phyloP scores from a whole-genome alignment of 2,329 filamentous ascomycete genomes.

The Capronia americana region DNA sequence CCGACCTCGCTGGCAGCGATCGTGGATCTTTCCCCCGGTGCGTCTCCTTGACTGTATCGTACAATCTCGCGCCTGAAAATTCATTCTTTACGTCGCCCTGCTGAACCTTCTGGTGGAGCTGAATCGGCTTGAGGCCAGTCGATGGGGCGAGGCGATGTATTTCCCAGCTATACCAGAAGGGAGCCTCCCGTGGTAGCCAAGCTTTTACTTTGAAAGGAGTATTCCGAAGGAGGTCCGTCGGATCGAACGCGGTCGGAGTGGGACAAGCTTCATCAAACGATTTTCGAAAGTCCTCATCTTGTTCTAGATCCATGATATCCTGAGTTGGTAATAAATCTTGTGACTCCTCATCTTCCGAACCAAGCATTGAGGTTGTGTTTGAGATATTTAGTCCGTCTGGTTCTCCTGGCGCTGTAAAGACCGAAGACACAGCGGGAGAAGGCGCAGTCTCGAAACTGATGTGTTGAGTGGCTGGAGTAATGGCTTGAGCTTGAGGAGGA shows the following conservation, averaged over 20 bases:
- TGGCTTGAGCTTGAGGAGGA: not conserved
- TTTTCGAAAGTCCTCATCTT: slow-evolving; percentile 28
- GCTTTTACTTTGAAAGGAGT: slow-evolving; percentile 48
- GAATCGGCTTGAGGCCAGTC: slow-evolving; percentile 11
- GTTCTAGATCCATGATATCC: slow-evolving; percentile 24
- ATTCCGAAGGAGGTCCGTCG: slow-evolving; percentile 40
- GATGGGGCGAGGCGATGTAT: slow-evolving; percentile 24
- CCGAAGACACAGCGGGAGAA: slow-evolving; percentile 24
- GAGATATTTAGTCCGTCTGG: slow-evolving; percentile 4
- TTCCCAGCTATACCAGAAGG: slow-evolving; percentile 32
- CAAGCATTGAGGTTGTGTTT: slow-evolving; percentile 25
- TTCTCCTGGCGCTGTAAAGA: slow-evolving; percentile 24
- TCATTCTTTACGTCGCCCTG: not conserved
- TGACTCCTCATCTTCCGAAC: slow-evolving; percentile 17
- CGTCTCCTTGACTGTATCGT: slow-evolving; percentile 8
- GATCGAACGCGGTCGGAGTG: not conserved
- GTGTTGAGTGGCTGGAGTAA: not conserved
- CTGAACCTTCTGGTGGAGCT: slow-evolving; percentile 16
- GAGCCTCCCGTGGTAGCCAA: slow-evolving; percentile 15
- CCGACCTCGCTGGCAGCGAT: slow-evolving; percentile 18
- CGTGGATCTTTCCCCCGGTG: not conserved
- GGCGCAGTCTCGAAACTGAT: slow-evolving; percentile 26
- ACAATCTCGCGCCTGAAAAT: not conserved
- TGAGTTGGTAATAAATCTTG: slow-evolving; percentile 34
- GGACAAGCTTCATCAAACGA: slow-evolving; percentile 22